A percentile compares a stretch with the other conserved stretches of the same genome.
These are phyloP conservation scores for Ophioceras dolichostomum DNA, from an alignment of 2,329 filamentous ascomycete species.

Conservation along the genomic window DNA sequence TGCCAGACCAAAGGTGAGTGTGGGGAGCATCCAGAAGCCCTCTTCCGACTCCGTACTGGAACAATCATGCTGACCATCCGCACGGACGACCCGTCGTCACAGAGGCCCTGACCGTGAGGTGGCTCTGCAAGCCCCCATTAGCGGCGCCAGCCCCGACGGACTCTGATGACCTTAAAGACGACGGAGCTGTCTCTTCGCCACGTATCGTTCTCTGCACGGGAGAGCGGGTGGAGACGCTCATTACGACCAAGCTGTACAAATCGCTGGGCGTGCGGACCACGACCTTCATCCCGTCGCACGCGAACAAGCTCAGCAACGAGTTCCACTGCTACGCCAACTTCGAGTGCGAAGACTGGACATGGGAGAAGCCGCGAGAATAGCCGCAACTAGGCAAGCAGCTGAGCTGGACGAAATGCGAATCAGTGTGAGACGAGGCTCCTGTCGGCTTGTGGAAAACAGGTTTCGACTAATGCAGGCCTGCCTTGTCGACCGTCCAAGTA, in stretches of 20 bases:
- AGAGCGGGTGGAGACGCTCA: slow-evolving; percentile 57
- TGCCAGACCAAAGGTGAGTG: slow-evolving; percentile 65
- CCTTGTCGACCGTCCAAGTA: too few species aligned
- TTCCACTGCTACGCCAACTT: slow-evolving; percentile 75
- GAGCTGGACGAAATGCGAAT: too few species aligned
- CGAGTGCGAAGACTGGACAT: slow-evolving; percentile 44
- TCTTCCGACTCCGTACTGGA: too few species aligned
- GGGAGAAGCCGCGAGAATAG: too few species aligned
- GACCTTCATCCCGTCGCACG: slow-evolving; percentile 55
- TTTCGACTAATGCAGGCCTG: too few species aligned
- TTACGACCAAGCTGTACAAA: slow-evolving; percentile 51
- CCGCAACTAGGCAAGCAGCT: too few species aligned
- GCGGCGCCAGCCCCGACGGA: not conserved
- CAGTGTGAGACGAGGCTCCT: too few species aligned
- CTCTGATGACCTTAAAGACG: not conserved
- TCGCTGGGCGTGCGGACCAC: slow-evolving; percentile 51
- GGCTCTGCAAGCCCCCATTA: slow-evolving; percentile 43
- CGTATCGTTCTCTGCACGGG: slow-evolving; percentile 61
- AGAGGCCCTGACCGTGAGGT: slow-evolving; percentile 66
- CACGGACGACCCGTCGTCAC: too few species aligned
- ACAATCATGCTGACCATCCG: too few species aligned
- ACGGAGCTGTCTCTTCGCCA: slow-evolving; percentile 5
- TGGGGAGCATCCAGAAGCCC: too few species aligned
- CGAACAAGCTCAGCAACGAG: slow-evolving; percentile 66
- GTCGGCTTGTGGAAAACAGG: too few species aligned